Percentiles rank a stretch among this genome's conserved stretches.
Evolutionary conservation across 2,329 filamentous ascomycete species (phyloP).

Genomic region (Plenodomus biglobosus): DNA sequence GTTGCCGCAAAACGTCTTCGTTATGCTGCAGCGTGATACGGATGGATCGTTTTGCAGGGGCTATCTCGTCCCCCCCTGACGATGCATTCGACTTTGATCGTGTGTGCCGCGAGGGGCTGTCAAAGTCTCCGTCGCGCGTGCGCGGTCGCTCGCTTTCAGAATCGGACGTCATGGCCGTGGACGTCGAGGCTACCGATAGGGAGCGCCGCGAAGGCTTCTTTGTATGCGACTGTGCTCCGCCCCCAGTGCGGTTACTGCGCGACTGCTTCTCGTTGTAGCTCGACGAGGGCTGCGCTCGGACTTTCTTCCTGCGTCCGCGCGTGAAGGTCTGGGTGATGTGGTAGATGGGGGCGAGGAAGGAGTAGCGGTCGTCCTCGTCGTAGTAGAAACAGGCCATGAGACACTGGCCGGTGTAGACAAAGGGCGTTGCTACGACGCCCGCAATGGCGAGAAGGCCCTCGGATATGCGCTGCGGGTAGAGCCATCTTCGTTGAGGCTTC

Average conservation of each 20-base stretch:
- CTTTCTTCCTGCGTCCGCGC: constrained; percentile 41
- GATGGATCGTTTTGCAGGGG: constrained; percentile 75
- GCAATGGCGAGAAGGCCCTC: constrained; percentile 73
- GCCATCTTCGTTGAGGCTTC: constrained; percentile 46
- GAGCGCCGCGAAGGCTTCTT: constrained; percentile 42
- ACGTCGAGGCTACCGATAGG: constrained; percentile 53
- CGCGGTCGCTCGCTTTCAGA: constrained; percentile 62
- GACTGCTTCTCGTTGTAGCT: constrained; percentile 34
- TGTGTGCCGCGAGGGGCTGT: constrained; percentile 55
- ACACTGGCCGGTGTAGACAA: constrained; percentile 80
- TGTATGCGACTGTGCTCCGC: constrained; percentile 23
- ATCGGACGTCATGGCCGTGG: constrained; percentile 66
- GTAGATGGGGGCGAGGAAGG: constrained; percentile 71
- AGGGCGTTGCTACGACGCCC: constrained; percentile 73
- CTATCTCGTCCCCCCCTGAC: constrained; percentile 62
- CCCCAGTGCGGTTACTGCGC: constrained; percentile 34
- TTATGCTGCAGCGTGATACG: constrained; percentile 87
- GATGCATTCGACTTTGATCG: constrained; percentile 62
- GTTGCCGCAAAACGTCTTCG: constrained; percentile 72
- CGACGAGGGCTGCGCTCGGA: constrained; percentile 32
- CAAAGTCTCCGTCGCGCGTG: constrained; percentile 30
- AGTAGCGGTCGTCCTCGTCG: constrained; percentile 76
- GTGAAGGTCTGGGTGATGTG: constrained; percentile 59
- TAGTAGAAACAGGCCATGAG: constrained; percentile 82
- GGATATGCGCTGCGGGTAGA: constrained; percentile 69